Conservation (phyloP, 805 yeast species). For the Tetrapisispora taiwanensis region DNA sequence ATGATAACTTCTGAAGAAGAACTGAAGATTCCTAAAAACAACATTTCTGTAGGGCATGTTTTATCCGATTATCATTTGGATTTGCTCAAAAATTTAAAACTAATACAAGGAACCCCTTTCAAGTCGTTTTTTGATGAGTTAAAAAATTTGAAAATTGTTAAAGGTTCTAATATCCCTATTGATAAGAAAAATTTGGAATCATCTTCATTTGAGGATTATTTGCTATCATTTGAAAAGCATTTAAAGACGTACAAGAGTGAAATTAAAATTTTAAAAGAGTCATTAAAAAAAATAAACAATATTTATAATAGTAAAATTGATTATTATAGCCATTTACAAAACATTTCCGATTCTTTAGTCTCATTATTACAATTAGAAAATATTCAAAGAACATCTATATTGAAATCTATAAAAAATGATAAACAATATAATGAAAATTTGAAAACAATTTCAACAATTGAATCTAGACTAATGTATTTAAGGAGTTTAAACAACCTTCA, state of each 20-base stretch:
- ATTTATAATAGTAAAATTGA: slow-evolving; percentile 72
- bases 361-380: slow-evolving; percentile 31
- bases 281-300: slow-evolving; percentile 44
- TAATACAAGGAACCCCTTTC: slow-evolving; percentile 21
- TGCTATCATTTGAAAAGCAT: slow-evolving; percentile 17
- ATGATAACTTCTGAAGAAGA: slow-evolving; percentile 21
- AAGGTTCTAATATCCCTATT: slow-evolving; percentile 5
- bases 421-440: slow-evolving; percentile 15
- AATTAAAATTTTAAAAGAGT: slow-evolving; percentile 28
- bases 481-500: slow-evolving; percentile 30
- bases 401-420: slow-evolving; percentile 17
- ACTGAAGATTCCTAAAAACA: slow-evolving; percentile 11
- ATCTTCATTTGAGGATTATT: slow-evolving; percentile 20
- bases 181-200: slow-evolving; percentile 2
- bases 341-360: slow-evolving; percentile 71
- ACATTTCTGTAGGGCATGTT: slow-evolving; percentile 13
- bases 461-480: slow-evolving; percentile 41
- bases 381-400: slow-evolving; percentile 8
- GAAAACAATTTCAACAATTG: slow-evolving; percentile 22
- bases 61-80: slow-evolving; percentile 26
- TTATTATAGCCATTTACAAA: slow-evolving; percentile 78
- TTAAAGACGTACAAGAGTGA: slow-evolving; percentile 16
- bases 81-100: slow-evolving; percentile 18
- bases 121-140: slow-evolving; percentile 27
- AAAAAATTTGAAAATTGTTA: slow-evolving; percentile 22